Evolutionary conservation across 192 early-diverging fungal genomes (phyloP).

Genomic region (Coemansia sp.): DNA sequence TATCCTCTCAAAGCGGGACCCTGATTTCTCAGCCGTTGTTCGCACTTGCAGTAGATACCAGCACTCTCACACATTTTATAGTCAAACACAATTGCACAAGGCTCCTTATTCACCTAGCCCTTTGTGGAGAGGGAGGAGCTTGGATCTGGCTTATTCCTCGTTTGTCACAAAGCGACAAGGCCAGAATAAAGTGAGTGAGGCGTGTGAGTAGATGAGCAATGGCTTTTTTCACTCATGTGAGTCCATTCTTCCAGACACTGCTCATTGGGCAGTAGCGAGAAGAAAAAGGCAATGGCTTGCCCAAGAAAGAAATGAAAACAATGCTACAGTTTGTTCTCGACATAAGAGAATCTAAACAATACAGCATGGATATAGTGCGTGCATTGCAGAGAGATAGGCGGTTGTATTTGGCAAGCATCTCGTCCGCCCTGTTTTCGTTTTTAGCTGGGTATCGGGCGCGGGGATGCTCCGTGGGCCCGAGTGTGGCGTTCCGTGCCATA

Average conservation of each 20-base stretch:
- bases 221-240: neutral
- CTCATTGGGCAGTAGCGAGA: neutral
- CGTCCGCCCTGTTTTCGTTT: neutral
- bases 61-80: neutral
- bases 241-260: neutral
- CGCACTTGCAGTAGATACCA: neutral
- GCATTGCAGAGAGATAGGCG: neutral
- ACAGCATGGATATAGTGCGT: neutral
- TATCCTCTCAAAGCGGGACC: neutral
- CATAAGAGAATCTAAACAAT: neutral
- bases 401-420: neutral
- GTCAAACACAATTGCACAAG: neutral
- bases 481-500: neutral
- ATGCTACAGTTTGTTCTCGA: neutral
- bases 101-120: neutral
- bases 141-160: neutral
- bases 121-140: neutral
- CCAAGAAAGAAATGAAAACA: neutral
- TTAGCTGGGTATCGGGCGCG: neutral
- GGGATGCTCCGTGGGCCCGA: neutral
- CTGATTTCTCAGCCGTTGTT: conserved; percentile 1
- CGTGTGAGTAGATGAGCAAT: conserved; percentile 6
- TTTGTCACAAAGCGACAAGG: neutral
- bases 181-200: neutral
- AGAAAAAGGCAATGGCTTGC: neutral